Evolutionary conservation across 257 asterid species (phyloP).

Genomic region (Solanum chmielewskii): DNA sequence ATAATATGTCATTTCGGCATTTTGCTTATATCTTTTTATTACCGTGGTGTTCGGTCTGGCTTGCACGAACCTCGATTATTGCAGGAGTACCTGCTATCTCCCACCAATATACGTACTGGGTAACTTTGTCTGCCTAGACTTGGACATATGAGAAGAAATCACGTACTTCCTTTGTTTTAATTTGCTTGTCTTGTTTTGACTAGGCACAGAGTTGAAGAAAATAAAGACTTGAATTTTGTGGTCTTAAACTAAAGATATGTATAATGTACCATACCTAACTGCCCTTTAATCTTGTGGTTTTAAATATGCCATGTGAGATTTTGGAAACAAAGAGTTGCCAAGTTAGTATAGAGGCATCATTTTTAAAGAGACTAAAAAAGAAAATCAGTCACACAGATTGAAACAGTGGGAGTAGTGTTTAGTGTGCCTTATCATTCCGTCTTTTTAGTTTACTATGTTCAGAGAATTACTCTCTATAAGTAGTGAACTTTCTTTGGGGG

Average conservation of each 20-base stretch:
- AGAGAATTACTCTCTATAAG: background rate
- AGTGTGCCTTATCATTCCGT: background rate
- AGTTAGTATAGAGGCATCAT: background rate
- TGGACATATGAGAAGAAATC: background rate
- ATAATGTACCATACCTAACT: background rate
- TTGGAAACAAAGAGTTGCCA: background rate
- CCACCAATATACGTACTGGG: background rate
- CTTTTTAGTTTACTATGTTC: background rate
- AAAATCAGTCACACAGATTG: background rate
- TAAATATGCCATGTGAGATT: background rate
- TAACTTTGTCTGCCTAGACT: background rate
- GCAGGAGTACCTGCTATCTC: background rate
- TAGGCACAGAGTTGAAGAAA: background rate
- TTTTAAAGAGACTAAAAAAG: background rate
- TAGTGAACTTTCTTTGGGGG: background rate
- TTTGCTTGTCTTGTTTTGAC: background rate
- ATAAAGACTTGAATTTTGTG: background rate
- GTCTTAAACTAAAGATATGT: background rate
- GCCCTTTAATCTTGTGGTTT: background rate
- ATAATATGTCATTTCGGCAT: background rate
- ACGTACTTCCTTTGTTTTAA: background rate
- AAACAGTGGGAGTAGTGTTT: background rate
- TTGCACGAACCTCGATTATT: background rate
- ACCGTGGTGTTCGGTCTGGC: background rate
- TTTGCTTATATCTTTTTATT: background rate